phyloP scores from a whole-genome alignment of 2,329 filamentous ascomycete species.

The Aotearoamyces nothofagi region DNA sequence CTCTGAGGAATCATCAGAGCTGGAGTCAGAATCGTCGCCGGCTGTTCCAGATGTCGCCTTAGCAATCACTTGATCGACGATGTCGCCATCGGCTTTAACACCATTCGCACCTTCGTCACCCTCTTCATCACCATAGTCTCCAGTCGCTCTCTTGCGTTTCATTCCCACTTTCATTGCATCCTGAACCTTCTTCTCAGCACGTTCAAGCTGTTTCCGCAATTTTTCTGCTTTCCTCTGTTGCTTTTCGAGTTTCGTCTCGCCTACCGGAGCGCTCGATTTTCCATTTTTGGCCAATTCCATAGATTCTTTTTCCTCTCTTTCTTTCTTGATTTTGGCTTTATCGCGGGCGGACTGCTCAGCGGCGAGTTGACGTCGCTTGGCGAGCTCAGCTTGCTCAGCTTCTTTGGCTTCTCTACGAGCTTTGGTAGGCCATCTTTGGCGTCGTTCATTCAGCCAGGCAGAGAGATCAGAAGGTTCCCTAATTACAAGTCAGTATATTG shows the following conservation, averaged over 20 bases:
- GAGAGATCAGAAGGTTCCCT: conserved; percentile 48
- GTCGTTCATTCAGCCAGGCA: conserved; percentile 69
- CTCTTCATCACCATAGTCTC: conserved; percentile 50
- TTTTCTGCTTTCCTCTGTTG: conserved; percentile 42
- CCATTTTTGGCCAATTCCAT: conserved; percentile 40
- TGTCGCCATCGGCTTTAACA: conserved; percentile 3
- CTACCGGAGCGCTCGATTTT: conserved; percentile 18
- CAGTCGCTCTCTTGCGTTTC: conserved; percentile 53
- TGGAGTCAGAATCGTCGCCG: conserved; percentile 2
- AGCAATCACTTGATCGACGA: conserved; percentile 4
- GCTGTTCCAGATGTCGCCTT: conserved; percentile 1
- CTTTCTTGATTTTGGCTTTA: conserved; percentile 16
- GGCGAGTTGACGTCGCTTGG: conserved; percentile 16
- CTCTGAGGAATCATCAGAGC: conserved; percentile 13
- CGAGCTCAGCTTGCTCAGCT: conserved; percentile 32
- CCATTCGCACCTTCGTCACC: conserved; percentile 22
- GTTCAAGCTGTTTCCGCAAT: conserved; percentile 47
- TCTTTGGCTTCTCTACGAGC: conserved; percentile 51
- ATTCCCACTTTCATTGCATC: conserved; percentile 31
- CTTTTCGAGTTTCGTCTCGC: conserved; percentile 32
- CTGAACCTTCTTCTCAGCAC: conserved; percentile 38
- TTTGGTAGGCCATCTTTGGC: conserved; percentile 66
- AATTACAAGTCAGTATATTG: conserved; percentile 20
- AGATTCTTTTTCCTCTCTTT: conserved; percentile 38
- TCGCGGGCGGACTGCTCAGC: conserved; percentile 5